phyloP scores from a whole-genome alignment of 371 early-diverging fungal genomes.

The Phascolomyces articulosus region DNA sequence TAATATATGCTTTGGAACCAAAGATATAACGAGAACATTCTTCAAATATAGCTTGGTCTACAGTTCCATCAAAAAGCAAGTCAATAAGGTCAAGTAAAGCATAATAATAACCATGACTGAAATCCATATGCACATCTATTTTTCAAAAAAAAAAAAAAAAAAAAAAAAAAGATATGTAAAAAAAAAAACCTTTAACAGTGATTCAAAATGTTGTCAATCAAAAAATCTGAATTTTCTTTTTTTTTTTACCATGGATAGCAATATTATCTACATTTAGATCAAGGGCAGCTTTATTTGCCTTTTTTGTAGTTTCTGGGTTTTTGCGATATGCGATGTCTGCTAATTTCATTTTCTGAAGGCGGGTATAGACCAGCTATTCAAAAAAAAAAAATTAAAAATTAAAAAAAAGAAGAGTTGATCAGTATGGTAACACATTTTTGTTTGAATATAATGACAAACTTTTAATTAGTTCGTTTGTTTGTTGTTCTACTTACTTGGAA shows the following conservation, averaged over 20 bases:
- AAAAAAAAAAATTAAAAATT: background rate
- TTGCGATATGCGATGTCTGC: conserved; percentile 62
- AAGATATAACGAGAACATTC: conserved; percentile 84
- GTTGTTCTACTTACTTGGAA: conserved; percentile 61
- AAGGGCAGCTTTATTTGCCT: conserved; percentile 70
- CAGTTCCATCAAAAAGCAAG: conserved; percentile 72
- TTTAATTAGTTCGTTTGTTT: background rate
- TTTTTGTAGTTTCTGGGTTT: conserved; percentile 54
- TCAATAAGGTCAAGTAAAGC: conserved; percentile 72
- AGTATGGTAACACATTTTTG: no score
- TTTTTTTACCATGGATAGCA: conserved; percentile 29
- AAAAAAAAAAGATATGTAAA: background rate
- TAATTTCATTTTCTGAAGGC: conserved; percentile 80
- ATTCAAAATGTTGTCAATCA: no score
- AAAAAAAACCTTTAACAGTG: no score
- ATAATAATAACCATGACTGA: conserved; percentile 65
- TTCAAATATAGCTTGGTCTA: conserved; percentile 86
- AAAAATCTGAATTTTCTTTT: no score
- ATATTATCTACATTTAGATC: conserved; percentile 73
- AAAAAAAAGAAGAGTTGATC: no score
- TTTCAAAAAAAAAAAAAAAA: background rate
- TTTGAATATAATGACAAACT: no score
- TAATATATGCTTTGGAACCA: conserved; percentile 78
- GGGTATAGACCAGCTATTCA: conserved; percentile 47
- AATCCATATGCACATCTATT: conserved; percentile 43